phyloP scores from a whole-genome alignment of 164 flowering plant species.

The Chloranthus sessilifolius region DNA sequence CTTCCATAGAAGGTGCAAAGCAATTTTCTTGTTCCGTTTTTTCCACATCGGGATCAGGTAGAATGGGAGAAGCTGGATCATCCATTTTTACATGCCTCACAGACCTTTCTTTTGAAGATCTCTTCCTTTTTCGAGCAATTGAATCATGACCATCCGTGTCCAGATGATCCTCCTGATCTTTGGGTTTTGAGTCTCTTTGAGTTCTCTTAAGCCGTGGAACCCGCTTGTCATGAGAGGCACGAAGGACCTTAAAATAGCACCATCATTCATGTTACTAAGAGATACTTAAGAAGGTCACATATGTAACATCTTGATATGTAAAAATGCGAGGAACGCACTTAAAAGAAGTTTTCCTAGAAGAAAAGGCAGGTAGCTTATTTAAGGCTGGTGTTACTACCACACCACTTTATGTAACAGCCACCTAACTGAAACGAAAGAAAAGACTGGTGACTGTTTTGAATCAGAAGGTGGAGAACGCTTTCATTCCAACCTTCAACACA shows the following conservation, averaged over 20 bases:
- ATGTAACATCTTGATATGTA: too few species aligned
- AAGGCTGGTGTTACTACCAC: too few species aligned
- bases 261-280: conserved; percentile 6
- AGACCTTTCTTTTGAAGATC: conserved; percentile 19
- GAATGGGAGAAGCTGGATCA: conserved; percentile 1
- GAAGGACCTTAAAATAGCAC: conserved; percentile 70
- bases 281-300: too few species aligned
- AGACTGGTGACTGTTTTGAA: too few species aligned
- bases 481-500: too few species aligned
- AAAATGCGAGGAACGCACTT: too few species aligned
- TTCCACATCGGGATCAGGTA: conserved; percentile 15
- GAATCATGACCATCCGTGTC: conserved; percentile 16
- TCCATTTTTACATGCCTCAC: conserved; percentile 24
- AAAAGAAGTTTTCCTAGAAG: too few species aligned
- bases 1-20: conserved; percentile 14
- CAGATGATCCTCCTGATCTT: conserved; percentile 13
- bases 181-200: conserved; percentile 18
- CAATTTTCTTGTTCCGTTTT: conserved; percentile 16
- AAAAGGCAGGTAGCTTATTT: too few species aligned
- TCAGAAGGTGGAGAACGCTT: too few species aligned
- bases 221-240: conserved; percentile 56
- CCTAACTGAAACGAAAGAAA: too few species aligned
- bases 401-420: too few species aligned
- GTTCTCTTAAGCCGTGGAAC: conserved; percentile 31
- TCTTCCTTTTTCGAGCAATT: conserved; percentile 40